These are phyloP conservation scores for Gossypium trilobum DNA, from an alignment of 441 rosid species.

Conservation along the genomic window DNA sequence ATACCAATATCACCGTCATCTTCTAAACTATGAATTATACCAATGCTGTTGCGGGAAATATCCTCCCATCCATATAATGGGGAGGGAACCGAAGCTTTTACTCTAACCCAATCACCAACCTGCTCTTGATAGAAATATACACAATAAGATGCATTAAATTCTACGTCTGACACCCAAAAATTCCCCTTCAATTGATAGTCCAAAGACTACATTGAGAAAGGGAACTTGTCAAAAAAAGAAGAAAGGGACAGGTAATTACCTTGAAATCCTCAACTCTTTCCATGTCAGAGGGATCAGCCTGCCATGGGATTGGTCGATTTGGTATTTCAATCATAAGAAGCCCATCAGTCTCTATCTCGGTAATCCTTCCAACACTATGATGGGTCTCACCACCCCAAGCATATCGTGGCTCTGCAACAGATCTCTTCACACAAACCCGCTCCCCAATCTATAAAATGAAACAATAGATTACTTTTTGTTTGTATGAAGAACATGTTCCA, in stretches of 20 bases:
- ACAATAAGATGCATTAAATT: constrained; percentile 5
- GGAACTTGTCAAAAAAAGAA: too few species aligned
- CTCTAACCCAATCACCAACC: constrained; percentile 98
- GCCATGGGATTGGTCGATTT: constrained; percentile 83
- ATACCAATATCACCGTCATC: constrained; percentile 91
- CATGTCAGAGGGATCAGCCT: constrained; percentile 99
- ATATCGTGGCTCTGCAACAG: constrained; percentile 98
- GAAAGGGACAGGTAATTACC: constrained; percentile 35
- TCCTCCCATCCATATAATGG: constrained; percentile 99
- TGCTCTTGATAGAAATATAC: constrained; percentile 22
- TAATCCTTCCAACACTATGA: constrained; percentile 91
- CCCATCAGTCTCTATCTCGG: constrained; percentile 92
- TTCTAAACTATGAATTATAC: constrained; percentile 87
- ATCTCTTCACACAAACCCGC: constrained; percentile 88
- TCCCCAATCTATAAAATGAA: constrained; percentile 69
- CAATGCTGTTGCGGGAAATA: constrained; percentile 66
- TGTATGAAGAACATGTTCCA: background rate
- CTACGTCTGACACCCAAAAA: background rate
- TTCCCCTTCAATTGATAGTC: background rate
- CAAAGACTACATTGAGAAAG: background rate
- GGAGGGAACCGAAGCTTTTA: constrained; percentile 89
- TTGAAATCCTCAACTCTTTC: constrained; percentile 91
- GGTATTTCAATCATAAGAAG: constrained; percentile 88
- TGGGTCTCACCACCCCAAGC: constrained; percentile 99
- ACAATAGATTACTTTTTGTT: constrained; percentile 10